Conservation (phyloP, 2,329 filamentous ascomycete genomes). For the Venturia asperata region DNA sequence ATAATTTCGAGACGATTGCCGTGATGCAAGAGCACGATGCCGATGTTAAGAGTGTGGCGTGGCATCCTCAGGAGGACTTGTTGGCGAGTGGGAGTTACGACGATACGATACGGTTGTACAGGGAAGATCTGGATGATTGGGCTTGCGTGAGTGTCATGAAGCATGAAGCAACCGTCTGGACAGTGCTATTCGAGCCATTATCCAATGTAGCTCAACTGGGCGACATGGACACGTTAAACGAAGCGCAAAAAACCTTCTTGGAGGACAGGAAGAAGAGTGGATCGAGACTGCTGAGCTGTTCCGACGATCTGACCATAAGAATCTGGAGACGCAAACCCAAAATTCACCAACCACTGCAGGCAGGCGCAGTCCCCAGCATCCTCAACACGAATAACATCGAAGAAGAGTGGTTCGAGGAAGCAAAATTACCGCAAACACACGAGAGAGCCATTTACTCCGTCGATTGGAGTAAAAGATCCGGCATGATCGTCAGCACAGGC, state of each 20-base stretch:
- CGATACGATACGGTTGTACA: conserved; percentile 80
- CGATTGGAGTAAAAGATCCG: conserved; percentile 71
- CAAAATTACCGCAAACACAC: conserved; percentile 66
- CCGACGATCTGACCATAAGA: conserved; percentile 71
- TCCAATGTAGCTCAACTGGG: conserved; percentile 29
- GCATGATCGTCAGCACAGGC: conserved; percentile 77
- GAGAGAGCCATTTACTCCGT: conserved; percentile 77
- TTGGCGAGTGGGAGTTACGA: conserved; percentile 92
- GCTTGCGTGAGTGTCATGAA: conserved; percentile 75
- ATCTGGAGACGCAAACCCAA: conserved; percentile 65
- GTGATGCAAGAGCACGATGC: conserved; percentile 91
- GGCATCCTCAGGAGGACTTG: conserved; percentile 74
- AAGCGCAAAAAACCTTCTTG: conserved; percentile 31
- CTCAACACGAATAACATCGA: conserved; percentile 65
- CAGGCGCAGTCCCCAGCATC: conserved; percentile 74
- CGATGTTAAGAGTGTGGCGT: conserved; percentile 89
- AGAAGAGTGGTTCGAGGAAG: conserved; percentile 78
- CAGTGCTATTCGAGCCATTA: conserved; percentile 58
- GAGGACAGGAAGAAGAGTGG: conserved; percentile 36
- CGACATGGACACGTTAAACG: conserved; percentile 25
- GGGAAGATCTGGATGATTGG: conserved; percentile 92
- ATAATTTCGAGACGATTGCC: conserved; percentile 94
- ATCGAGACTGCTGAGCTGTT: conserved; percentile 69
- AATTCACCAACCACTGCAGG: conserved; percentile 35
- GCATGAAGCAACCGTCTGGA: conserved; percentile 86